Evolutionary conservation across 2,329 filamentous ascomycete species (phyloP).

Genomic region (Penicillium sp.): DNA sequence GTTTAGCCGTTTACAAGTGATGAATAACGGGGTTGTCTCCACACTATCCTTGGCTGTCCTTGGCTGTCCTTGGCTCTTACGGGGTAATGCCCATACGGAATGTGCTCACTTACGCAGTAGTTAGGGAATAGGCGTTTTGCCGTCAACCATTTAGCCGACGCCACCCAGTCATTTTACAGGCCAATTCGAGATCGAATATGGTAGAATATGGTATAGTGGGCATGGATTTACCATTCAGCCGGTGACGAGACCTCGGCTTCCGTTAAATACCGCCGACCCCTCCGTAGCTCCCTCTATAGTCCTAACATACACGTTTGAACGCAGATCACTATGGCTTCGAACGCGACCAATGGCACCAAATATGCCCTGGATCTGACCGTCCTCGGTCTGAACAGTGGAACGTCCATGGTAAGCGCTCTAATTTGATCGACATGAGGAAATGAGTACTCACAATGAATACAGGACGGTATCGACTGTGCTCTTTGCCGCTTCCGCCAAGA

Average conservation of each 20-base stretch:
- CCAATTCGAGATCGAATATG: no score
- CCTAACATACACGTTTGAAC: background rate
- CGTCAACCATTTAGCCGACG: conserved; percentile 11
- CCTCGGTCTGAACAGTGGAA: conserved; percentile 52
- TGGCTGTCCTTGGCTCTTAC: no score
- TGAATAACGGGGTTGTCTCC: no score
- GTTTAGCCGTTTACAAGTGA: conserved; percentile 6
- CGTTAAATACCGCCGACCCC: background rate
- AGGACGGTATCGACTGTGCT: conserved; percentile 55
- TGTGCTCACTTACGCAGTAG: background rate
- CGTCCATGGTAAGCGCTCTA: conserved; percentile 42
- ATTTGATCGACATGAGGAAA: background rate
- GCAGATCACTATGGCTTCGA: conserved; percentile 10
- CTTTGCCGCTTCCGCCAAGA: conserved; percentile 54
- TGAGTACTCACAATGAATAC: background rate
- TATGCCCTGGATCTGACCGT: conserved; percentile 48
- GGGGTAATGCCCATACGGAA: no score
- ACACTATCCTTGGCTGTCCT: no score
- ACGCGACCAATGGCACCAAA: conserved; percentile 14
- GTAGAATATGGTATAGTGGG: background rate
- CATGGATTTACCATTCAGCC: background rate
- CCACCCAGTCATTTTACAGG: background rate
- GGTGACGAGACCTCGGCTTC: background rate
- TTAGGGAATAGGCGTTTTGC: conserved; percentile 16
- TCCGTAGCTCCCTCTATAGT: background rate